These are phyloP conservation scores for Podila clonocystis DNA, from an alignment of 192 early-diverging fungal genomes.

Conservation along the genomic window DNA sequence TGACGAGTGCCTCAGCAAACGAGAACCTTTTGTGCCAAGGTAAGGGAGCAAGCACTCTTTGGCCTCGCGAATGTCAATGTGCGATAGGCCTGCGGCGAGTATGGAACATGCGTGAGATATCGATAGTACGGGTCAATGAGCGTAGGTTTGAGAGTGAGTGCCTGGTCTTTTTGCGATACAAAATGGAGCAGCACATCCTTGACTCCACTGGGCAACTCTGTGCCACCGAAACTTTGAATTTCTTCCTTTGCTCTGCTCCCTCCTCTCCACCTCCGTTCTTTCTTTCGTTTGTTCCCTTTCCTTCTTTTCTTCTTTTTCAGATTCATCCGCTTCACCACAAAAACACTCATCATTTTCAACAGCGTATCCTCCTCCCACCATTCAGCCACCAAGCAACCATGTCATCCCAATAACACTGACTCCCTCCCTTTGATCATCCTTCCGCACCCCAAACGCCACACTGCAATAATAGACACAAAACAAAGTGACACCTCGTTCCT, in stretches of 20 bases:
- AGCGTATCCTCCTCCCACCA: neutral
- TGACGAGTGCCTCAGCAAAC: no score
- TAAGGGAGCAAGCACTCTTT: no score
- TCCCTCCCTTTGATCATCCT: no score
- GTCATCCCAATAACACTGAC: no score
- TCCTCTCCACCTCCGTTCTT: neutral
- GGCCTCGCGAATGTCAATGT: no score
- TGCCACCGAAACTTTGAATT: neutral
- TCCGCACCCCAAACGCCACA: neutral
- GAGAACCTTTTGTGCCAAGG: no score
- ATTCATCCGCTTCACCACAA: neutral
- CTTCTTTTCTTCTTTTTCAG: neutral
- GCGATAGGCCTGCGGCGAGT: no score
- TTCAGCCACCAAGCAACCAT: neutral
- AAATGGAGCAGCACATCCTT: no score
- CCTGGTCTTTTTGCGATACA: no score
- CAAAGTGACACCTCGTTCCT: no score
- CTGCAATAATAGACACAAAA: neutral
- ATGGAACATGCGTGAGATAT: neutral
- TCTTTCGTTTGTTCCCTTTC: conserved; percentile 1
- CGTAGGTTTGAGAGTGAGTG: no score
- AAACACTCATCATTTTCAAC: neutral
- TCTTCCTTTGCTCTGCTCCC: neutral
- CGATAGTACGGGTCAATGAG: no score
- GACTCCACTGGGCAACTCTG: neutral